phyloP scores from a whole-genome alignment of 768 basidiomycete genomes.

The Mycena amicta region DNA sequence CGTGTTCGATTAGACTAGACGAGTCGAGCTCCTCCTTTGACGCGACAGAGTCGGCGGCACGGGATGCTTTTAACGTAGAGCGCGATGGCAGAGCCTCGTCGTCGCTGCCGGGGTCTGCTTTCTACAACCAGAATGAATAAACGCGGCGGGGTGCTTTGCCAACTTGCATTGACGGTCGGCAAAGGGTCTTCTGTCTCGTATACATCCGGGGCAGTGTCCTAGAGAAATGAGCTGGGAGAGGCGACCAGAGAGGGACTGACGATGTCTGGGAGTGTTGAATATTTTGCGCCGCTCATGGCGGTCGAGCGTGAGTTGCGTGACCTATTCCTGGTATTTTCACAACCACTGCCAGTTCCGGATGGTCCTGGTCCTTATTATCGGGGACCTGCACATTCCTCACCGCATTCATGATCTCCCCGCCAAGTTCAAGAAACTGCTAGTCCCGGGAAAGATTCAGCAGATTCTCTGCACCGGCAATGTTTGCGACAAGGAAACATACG shows the following conservation, averaged over 20 bases:
- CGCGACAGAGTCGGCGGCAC: constrained; percentile 38
- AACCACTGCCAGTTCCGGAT: constrained; percentile 39
- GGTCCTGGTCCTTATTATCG: constrained; percentile 95
- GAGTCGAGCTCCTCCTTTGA: constrained; percentile 71
- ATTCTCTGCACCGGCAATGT: constrained; percentile 98
- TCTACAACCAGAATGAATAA: constrained; percentile 37
- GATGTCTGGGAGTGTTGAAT: constrained; percentile 89
- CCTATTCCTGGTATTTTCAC: not conserved
- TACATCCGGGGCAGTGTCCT: constrained; percentile 91
- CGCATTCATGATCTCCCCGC: constrained; percentile 86
- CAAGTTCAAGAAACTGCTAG: constrained; percentile 96
- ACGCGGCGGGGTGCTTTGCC: not conserved
- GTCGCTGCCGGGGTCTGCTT: constrained; percentile 68
- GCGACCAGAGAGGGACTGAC: constrained; percentile 46
- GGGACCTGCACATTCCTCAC: constrained; percentile 96
- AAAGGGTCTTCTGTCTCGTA: constrained; percentile 89
- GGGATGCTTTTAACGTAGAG: constrained; percentile 34
- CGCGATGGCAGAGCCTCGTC: constrained; percentile 51
- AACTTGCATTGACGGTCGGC: constrained; percentile 54
- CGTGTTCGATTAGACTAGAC: constrained; percentile 60
- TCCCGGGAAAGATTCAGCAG: constrained; percentile 96
- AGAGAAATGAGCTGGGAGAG: constrained; percentile 10
- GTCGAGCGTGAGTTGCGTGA: not conserved
- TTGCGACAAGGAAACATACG: constrained; percentile 96
- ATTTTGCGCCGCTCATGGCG: constrained; percentile 72